Conservation (phyloP, 169 alveolate genomes). For the Cryptosporidium muris region DNA sequence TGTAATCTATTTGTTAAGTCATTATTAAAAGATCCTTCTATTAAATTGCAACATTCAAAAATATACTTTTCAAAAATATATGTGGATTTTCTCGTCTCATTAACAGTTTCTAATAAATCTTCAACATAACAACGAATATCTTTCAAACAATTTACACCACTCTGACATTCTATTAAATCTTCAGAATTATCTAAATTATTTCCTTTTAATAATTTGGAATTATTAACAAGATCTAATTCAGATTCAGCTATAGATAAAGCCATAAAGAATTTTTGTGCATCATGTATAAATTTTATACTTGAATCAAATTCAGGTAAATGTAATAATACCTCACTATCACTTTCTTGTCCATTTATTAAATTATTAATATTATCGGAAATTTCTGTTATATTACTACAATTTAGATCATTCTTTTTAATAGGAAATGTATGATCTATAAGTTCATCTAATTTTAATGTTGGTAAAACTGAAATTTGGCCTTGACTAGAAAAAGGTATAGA, state of each 20-base stretch:
- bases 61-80: constrained; percentile 30
- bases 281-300: constrained; percentile 52
- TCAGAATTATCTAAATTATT: constrained; percentile 11
- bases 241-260: constrained; percentile 65
- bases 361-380: not conserved
- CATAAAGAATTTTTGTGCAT: constrained; percentile 63
- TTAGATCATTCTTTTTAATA: not conserved
- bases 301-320: constrained; percentile 56
- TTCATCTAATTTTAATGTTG: constrained; percentile 3
- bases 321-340: not conserved
- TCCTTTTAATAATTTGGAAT: constrained; percentile 3
- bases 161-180: not conserved
- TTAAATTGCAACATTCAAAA: constrained; percentile 27
- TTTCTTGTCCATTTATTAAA: not conserved
- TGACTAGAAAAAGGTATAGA: constrained; percentile 2
- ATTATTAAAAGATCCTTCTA: not conserved
- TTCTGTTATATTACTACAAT: not conserved
- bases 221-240: constrained; percentile 40
- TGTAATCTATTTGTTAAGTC: not conserved
- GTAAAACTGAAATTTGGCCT: constrained; percentile 31
- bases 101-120: constrained; percentile 58
- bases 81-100: constrained; percentile 22
- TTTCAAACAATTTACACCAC: constrained; percentile 42
- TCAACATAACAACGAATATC: constrained; percentile 55
- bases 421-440: no score